Base-by-base conservation (phyloP, 139 green algal species). In the Picochlorum sp. region DNA sequence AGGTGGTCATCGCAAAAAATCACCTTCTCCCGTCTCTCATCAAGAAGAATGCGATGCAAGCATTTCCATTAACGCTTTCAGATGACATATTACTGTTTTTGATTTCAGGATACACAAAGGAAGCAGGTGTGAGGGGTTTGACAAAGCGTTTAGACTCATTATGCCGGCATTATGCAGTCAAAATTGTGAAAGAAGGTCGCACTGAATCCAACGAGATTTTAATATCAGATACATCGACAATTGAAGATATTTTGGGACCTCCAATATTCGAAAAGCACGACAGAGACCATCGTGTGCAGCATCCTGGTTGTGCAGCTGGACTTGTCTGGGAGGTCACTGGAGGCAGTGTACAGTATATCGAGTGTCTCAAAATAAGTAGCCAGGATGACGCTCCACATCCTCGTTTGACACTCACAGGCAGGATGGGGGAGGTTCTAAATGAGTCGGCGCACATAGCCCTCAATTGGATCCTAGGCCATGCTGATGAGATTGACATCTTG, bases 251-350 rank as follows among this genome's bases (percentile, higher is more conserved):
- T 31, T 71, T 94, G 49, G 87, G 87, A 1, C 85, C 84, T 1
- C 50, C 68, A n/a, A 69, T 67, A 31, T 88, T 59, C 45, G 45
- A 68, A 9, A 49, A 58, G 6, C 65, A 69, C 55, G 55, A 71
- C 58, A 8, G 28, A 26, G 23, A 50, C 41, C 57, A 77, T 28
- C 55, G 59, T 1, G 58, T 73, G 30, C 16, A 55, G 1, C 11
- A 54, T 2, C 73, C 86, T 45, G 92, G 94, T 8, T 86, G 96
- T n/a, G 89, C 95, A 11, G 95, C 93, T 71, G 94, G 94, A 0
- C 79, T 99, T 60, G 94, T 94, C 7, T 99, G 92, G 92, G 98
- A 94, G 1, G 71, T 87, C 1, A 90, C 95, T 83, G 94, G 94
- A 9, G 93, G 93, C n/a, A 83, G 77, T 20, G 92, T 87, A 20